Conservation (phyloP, 164 flowering plant genomes). For the Berberis thunbergii region DNA sequence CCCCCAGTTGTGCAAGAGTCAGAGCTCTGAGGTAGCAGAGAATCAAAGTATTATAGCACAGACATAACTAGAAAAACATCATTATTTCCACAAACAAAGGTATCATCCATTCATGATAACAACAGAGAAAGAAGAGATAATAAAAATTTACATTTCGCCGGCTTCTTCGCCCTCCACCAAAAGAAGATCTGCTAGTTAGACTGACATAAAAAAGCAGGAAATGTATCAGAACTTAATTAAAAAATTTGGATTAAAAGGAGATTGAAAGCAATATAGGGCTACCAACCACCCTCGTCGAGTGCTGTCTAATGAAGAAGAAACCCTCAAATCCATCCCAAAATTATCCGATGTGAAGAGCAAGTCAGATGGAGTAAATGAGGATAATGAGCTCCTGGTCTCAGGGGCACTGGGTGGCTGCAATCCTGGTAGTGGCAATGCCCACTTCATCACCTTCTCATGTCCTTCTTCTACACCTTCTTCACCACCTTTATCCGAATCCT, state of each 20-base stretch:
- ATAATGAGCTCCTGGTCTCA: slow-evolving; percentile 25
- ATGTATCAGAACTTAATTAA: not conserved
- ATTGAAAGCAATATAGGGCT: not conserved
- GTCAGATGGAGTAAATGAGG: slow-evolving; percentile 56
- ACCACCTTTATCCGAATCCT: slow-evolving; percentile 21
- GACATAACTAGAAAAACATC: not conserved
- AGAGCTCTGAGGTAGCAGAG: slow-evolving; percentile 39
- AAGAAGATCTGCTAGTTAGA: slow-evolving; percentile 38
- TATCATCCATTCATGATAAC: not conserved
- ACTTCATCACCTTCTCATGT: slow-evolving; percentile 14
- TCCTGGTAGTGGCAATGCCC: slow-evolving; percentile 16
- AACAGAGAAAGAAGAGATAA: not conserved
- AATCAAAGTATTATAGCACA: not conserved
- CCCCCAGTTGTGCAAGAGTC: slow-evolving; percentile 63
- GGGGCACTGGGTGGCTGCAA: slow-evolving; percentile 37
- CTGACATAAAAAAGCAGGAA: slow-evolving; percentile 20
- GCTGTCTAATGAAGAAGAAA: slow-evolving; percentile 57
- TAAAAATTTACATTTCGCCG: slow-evolving; percentile 58
- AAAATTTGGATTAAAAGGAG: not conserved
- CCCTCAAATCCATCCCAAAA: slow-evolving; percentile 47
- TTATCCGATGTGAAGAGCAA: slow-evolving; percentile 48
- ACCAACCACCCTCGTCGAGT: slow-evolving; percentile 52
- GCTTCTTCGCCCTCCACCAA: slow-evolving; percentile 51
- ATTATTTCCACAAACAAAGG: not conserved
- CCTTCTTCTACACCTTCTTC: slow-evolving; percentile 1